Evolutionary conservation across 2,329 filamentous ascomycete species (phyloP).

Genomic region (Xylaria sp.): DNA sequence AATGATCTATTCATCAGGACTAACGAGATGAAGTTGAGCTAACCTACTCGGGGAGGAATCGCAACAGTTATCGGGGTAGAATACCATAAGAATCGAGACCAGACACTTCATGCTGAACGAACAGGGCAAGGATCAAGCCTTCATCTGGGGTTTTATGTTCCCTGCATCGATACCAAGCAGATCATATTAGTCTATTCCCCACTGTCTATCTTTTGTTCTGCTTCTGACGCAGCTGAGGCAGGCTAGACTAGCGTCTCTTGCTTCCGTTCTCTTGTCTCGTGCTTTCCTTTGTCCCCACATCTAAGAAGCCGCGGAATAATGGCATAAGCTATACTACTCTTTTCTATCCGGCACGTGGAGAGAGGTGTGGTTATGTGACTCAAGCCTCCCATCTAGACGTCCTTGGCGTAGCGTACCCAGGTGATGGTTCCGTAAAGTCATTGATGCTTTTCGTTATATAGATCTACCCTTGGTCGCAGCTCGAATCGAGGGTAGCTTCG

Average conservation of each 20-base stretch:
- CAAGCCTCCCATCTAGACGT: background rate
- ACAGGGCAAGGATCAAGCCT: background rate
- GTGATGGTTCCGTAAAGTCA: background rate
- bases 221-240: constrained; percentile 4
- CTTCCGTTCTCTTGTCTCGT: background rate
- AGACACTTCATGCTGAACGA: background rate
- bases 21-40: background rate
- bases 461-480: constrained; percentile 1
- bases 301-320: constrained; percentile 2
- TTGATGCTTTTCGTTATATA: background rate
- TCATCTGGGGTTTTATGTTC: background rate
- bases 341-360: constrained; percentile 8
- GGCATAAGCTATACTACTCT: background rate
- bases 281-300: background rate
- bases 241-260: background rate
- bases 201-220: background rate
- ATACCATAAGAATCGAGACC: background rate
- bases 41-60: background rate
- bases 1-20: background rate
- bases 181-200: background rate
- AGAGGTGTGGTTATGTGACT: constrained; percentile 1
- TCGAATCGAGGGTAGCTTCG: background rate
- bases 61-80: background rate
- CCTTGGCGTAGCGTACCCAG: constrained; percentile 1
- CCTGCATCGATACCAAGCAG: background rate